Conservation (phyloP, 2,329 filamentous ascomycete genomes). For the Fusarium camptoceras region DNA sequence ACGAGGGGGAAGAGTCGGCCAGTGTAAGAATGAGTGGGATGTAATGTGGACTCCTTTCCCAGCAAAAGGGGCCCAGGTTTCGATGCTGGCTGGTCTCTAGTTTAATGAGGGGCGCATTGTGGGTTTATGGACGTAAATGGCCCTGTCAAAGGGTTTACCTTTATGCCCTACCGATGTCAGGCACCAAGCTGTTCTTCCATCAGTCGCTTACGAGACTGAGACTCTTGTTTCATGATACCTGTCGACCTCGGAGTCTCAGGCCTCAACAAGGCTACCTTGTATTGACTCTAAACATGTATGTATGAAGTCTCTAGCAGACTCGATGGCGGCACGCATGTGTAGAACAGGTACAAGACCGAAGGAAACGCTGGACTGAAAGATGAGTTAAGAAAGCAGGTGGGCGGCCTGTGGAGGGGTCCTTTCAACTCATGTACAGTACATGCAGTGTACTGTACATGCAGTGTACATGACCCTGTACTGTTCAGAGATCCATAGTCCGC, state of each 20-base stretch:
- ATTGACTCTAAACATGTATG: not conserved
- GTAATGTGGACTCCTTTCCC: constrained; percentile 37
- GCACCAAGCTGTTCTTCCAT: constrained; percentile 28
- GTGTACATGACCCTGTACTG: constrained; percentile 9
- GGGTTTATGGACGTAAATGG: constrained; percentile 31
- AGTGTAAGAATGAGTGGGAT: constrained; percentile 42
- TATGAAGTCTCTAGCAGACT: constrained; percentile 3
- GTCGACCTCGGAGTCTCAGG: constrained; percentile 10
- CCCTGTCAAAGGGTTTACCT: constrained; percentile 31
- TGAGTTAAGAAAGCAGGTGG: constrained; percentile 39
- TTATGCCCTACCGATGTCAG: constrained; percentile 32
- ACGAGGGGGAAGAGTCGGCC: constrained; percentile 30
- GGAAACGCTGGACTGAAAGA: constrained; percentile 34
- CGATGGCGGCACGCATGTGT: constrained; percentile 18
- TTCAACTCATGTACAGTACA: constrained; percentile 20
- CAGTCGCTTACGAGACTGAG: constrained; percentile 32
- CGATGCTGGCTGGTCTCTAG: constrained; percentile 35
- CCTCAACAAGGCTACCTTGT: not conserved
- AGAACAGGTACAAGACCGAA: constrained; percentile 16
- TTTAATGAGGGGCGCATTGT: constrained; percentile 41
- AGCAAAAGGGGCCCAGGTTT: constrained; percentile 38
- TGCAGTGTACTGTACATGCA: constrained; percentile 6
- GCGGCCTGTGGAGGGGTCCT: constrained; percentile 34
- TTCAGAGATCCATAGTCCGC: constrained; percentile 25
- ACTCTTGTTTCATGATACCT: constrained; percentile 32